Evolutionary conservation across 257 asterid genomes (phyloP).

Genomic region (Solanum rostratum): DNA sequence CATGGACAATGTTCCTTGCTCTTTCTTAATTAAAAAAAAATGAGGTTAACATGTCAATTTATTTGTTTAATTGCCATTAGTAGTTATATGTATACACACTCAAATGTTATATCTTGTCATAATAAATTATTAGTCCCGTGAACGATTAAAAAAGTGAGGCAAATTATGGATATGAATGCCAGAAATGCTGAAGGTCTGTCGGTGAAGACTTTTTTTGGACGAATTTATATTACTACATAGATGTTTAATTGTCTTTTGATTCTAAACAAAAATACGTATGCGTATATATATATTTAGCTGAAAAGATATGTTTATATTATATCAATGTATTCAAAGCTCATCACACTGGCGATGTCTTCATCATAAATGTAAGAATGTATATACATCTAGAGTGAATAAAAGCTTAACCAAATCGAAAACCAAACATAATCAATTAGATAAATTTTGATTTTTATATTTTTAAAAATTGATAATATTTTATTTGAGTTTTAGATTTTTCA

Average conservation of each 20-base stretch:
- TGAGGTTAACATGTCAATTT: not conserved
- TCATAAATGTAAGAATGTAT: too few species aligned
- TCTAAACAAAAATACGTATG: not conserved
- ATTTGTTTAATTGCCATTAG: not conserved
- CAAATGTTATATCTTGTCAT: not conserved
- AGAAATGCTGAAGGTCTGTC: not conserved
- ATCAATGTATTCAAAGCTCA: too few species aligned
- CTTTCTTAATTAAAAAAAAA: not conserved
- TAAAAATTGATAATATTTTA: too few species aligned
- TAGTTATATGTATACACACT: not conserved
- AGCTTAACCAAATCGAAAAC: too few species aligned
- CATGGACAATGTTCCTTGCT: not conserved
- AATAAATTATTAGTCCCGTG: not conserved
- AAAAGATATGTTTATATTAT: too few species aligned
- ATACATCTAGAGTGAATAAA: too few species aligned
- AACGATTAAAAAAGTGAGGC: not conserved
- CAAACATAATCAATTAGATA: too few species aligned
- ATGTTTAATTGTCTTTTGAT: not conserved
- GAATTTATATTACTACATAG: not conserved
- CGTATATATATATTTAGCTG: too few species aligned
- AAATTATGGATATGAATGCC: not conserved
- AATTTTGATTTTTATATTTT: too few species aligned
- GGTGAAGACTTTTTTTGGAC: not conserved
- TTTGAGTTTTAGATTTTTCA: too few species aligned
- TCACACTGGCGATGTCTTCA: too few species aligned